These are phyloP conservation scores for Rutidosis leptorrhynchoides DNA, from an alignment of 129 eudicot species.

Conservation along the genomic window DNA sequence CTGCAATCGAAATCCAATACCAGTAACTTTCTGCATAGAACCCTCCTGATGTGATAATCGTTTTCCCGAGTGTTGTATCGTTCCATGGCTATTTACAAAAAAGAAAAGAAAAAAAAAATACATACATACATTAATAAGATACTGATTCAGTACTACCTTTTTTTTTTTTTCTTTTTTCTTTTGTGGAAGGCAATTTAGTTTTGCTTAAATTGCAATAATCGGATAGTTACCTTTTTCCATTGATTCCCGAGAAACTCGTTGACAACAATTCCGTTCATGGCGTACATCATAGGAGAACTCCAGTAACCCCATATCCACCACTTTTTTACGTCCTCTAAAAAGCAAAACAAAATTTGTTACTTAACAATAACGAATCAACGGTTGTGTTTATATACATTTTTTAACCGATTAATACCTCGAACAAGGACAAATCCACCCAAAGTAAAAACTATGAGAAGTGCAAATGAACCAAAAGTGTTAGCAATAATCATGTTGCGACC, in stretches of 20 bases:
- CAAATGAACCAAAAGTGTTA: slow-evolving; percentile 54
- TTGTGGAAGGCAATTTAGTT: too few species aligned
- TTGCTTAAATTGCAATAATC: too few species aligned
- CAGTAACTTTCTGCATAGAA: slow-evolving; percentile 49
- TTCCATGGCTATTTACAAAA: slow-evolving; percentile 21
- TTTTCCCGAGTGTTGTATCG: slow-evolving; percentile 43
- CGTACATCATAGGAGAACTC: slow-evolving; percentile 84
- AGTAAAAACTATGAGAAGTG: slow-evolving; percentile 39
- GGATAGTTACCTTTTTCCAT: too few species aligned
- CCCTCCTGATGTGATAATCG: slow-evolving; percentile 46
- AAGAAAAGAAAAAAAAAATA: background rate
- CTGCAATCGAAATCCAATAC: slow-evolving; percentile 72
- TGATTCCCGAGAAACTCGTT: slow-evolving; percentile 73
- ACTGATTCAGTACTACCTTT: background rate
- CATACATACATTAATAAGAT: background rate
- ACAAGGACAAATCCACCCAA: slow-evolving; percentile 49
- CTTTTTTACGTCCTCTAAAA: slow-evolving; percentile 46
- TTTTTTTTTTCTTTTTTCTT: too few species aligned
- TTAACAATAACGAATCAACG: background rate
- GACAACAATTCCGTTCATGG: slow-evolving; percentile 60
- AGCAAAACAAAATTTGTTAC: slow-evolving; percentile 4
- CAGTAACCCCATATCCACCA: slow-evolving; percentile 99
- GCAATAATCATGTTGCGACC: slow-evolving; percentile 66
- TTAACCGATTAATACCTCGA: slow-evolving; percentile 29
- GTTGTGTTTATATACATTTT: background rate